Evolutionary conservation across 129 eudicot genomes (phyloP).

Genomic region (Arctium minus): DNA sequence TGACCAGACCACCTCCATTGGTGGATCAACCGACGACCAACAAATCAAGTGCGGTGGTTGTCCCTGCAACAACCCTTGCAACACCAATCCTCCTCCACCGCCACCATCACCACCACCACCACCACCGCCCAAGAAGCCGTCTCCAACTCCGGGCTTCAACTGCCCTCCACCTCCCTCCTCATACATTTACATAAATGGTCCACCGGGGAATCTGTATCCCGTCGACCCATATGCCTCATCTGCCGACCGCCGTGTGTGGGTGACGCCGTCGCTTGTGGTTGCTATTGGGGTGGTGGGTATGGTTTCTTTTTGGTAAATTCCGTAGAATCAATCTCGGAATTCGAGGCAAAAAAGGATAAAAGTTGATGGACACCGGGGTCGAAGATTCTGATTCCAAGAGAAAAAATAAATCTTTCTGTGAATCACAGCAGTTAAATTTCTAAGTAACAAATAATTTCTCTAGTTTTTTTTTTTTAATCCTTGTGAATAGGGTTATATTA

Average conservation of each 20-base stretch:
- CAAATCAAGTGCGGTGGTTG: conserved; percentile 77
- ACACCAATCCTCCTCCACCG: conserved; percentile 37
- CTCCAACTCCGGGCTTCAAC: conserved; percentile 34
- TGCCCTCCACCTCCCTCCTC: conserved; percentile 75
- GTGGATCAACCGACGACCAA: conserved; percentile 28
- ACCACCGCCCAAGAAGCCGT: conserved; percentile 51
- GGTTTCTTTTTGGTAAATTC: conserved; percentile 30
- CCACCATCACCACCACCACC: conserved; percentile 37
- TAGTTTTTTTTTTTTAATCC: neutral
- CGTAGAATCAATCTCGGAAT: neutral
- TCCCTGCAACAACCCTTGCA: conserved; percentile 68
- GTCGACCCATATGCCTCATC: conserved; percentile 32
- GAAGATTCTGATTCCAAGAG: conserved; percentile 8
- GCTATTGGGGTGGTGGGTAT: conserved; percentile 28
- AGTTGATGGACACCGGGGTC: neutral
- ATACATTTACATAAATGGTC: conserved; percentile 56
- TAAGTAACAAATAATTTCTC: conserved; percentile 20
- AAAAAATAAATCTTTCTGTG: neutral
- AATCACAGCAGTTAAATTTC: conserved; percentile 7
- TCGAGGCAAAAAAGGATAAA: neutral
- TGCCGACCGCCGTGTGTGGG: conserved; percentile 22
- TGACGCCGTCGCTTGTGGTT: conserved; percentile 26
- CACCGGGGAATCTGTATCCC: conserved; percentile 78
- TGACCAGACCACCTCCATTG: conserved; percentile 23
- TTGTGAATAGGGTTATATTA: neutral